Percentiles rank a stretch among this genome's conserved stretches.
Conservation (phyloP, 2,329 filamentous ascomycete genomes). For the Colletotrichum chlorophyti region DNA sequence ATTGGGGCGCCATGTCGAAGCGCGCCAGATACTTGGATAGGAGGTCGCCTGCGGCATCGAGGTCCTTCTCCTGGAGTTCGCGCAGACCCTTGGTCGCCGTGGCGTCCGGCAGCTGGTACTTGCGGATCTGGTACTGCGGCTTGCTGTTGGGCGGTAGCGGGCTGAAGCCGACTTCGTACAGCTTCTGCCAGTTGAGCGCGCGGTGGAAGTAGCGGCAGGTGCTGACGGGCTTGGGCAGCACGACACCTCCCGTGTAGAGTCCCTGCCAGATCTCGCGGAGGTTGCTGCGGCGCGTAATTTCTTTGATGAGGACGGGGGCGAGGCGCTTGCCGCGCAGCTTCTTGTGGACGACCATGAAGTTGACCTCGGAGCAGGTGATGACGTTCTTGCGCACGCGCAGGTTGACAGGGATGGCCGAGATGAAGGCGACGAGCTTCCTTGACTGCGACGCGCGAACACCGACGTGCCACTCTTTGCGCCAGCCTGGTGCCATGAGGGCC, state of each 20-base stretch:
- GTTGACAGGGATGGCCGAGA: constrained; percentile 88
- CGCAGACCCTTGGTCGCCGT: constrained; percentile 79
- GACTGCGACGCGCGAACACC: constrained; percentile 87
- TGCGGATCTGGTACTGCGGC: constrained; percentile 82
- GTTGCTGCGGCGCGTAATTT: constrained; percentile 93
- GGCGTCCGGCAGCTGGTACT: constrained; percentile 80
- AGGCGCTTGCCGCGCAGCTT: constrained; percentile 94
- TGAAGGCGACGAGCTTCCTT: constrained; percentile 90
- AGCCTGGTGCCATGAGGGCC: constrained; percentile 94
- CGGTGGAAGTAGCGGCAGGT: constrained; percentile 97
- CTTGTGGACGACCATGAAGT: constrained; percentile 98
- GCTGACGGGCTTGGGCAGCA: constrained; percentile 89
- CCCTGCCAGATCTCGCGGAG: constrained; percentile 88
- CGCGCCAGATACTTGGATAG: constrained; percentile 79
- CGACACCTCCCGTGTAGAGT: constrained; percentile 91
- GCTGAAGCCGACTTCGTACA: constrained; percentile 94
- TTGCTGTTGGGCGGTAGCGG: constrained; percentile 85
- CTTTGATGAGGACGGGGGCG: constrained; percentile 94
- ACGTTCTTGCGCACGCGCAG: constrained; percentile 80
- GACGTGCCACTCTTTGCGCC: constrained; percentile 93
- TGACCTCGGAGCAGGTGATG: constrained; percentile 88
- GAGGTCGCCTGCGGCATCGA: constrained; percentile 76
- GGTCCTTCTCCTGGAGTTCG: constrained; percentile 79
- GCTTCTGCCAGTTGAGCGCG: constrained; percentile 92
- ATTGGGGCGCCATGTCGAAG: constrained; percentile 85